Evolutionary conservation across 257 asterid genomes (phyloP).

Genomic region (Solanum microdontum): DNA sequence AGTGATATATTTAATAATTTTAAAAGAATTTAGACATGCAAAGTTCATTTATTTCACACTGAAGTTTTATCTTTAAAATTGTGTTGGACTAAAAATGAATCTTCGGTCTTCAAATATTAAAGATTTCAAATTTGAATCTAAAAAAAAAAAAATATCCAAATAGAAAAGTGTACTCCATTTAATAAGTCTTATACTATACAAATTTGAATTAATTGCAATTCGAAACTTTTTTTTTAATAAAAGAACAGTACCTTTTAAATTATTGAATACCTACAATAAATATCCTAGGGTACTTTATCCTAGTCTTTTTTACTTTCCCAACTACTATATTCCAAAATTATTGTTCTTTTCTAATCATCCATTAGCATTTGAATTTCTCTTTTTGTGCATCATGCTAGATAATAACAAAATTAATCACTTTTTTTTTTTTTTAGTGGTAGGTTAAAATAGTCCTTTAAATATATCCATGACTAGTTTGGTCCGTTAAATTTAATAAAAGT

Average conservation of each 20-base stretch:
- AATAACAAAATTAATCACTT: background rate
- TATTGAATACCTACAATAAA: background rate
- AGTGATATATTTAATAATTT: background rate
- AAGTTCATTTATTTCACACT: background rate
- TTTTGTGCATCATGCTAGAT: background rate
- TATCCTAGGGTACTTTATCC: background rate
- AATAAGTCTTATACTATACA: accelerated
- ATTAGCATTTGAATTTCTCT: background rate
- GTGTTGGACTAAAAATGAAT: accelerated
- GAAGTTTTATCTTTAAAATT: background rate
- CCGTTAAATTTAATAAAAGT: background rate
- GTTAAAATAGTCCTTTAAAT: background rate
- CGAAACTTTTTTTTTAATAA: background rate
- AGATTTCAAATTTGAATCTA: accelerated
- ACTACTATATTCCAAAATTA: background rate
- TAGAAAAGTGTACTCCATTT: background rate
- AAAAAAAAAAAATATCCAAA: accelerated
- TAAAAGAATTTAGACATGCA: background rate
- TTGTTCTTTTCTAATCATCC: background rate
- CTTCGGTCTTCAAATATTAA: too few species aligned
- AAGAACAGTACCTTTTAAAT: background rate
- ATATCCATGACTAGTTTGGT: background rate
- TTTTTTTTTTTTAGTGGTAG: background rate
- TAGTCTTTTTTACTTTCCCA: background rate
- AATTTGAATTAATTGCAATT: background rate